Conservation (phyloP, 2,329 filamentous ascomycete species). For the Colletotrichum simmondsii region DNA sequence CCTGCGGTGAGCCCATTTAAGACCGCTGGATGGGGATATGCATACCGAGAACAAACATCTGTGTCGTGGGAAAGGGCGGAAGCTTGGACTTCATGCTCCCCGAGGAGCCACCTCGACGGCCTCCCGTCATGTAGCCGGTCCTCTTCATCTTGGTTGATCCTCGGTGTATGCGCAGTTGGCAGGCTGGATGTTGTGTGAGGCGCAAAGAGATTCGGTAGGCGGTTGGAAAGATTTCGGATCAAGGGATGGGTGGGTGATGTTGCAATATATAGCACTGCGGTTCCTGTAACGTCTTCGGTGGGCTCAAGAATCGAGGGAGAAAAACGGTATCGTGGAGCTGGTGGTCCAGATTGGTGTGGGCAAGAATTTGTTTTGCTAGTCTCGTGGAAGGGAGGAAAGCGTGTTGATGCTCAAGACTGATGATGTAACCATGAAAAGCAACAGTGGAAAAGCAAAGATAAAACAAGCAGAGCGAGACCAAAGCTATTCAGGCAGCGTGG, state of each 20-base stretch:
- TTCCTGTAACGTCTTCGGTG: neutral
- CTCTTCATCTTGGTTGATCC: constrained; percentile 30
- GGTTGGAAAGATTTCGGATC: neutral
- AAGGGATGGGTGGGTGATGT: neutral
- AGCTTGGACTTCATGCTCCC: constrained; percentile 13
- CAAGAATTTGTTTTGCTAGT: constrained; percentile 28
- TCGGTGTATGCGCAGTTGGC: constrained; percentile 6
- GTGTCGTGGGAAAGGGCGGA: constrained; percentile 51
- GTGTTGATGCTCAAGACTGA: constrained; percentile 12
- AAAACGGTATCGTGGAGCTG: constrained; percentile 1
- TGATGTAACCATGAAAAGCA: constrained; percentile 34
- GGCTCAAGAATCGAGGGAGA: constrained; percentile 23
- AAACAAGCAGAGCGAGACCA: constrained; percentile 28
- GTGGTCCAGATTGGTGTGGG: constrained; percentile 26
- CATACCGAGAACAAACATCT: constrained; percentile 64
- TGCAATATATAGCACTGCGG: constrained; percentile 20
- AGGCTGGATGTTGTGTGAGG: neutral
- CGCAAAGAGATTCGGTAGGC: neutral
- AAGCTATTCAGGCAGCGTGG: constrained; percentile 27
- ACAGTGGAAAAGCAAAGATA: constrained; percentile 33
- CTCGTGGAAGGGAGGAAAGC: constrained; percentile 27
- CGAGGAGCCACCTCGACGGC: constrained; percentile 21
- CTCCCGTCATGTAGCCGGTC: constrained; percentile 32
- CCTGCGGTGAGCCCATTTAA: neutral
- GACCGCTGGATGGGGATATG: neutral